phyloP scores from a whole-genome alignment of 768 basidiomycete genomes.

The Crucibulum laeve region DNA sequence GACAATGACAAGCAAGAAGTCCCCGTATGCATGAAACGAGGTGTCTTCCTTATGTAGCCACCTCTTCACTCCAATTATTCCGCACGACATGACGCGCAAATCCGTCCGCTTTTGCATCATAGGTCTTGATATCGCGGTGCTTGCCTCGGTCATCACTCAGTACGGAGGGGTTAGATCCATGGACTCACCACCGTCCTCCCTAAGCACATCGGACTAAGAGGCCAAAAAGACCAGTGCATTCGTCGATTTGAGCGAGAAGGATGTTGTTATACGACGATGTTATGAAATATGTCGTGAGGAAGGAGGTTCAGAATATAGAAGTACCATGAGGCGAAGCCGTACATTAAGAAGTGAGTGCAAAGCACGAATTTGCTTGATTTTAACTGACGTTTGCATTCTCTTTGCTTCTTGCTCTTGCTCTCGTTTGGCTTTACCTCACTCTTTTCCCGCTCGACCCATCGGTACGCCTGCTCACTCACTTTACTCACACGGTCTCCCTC shows the following conservation, averaged over 20 bases:
- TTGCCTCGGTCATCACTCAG: slow-evolving; percentile 93
- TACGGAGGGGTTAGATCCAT: slow-evolving; percentile 85
- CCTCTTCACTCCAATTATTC: slow-evolving; percentile 99
- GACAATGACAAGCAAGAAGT: slow-evolving; percentile 98
- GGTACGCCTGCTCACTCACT: too few species aligned
- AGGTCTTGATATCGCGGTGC: slow-evolving; percentile 92
- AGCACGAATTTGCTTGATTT: too few species aligned
- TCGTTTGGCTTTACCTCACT: too few species aligned
- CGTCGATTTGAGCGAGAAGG: slow-evolving; percentile 97
- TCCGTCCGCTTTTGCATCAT: slow-evolving; percentile 98
- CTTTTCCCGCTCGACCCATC: too few species aligned
- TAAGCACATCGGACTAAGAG: too few species aligned
- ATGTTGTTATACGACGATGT: too few species aligned
- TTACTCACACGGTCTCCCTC: too few species aligned
- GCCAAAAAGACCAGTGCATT: slow-evolving; percentile 96
- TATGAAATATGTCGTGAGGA: slow-evolving; percentile 91
- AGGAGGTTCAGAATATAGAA: slow-evolving; percentile 87
- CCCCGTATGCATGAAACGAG: slow-evolving; percentile 99
- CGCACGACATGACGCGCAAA: slow-evolving; percentile 95
- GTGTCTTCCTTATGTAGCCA: slow-evolving; percentile 93
- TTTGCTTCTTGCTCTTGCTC: too few species aligned
- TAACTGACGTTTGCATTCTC: too few species aligned
- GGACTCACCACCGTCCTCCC: slow-evolving; percentile 89
- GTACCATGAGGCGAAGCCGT: slow-evolving; percentile 89
- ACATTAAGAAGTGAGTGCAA: slow-evolving; percentile 96